Evolutionary conservation across 805 yeast species (phyloP).

Genomic region (Maudiozyma pseudohumilis): DNA sequence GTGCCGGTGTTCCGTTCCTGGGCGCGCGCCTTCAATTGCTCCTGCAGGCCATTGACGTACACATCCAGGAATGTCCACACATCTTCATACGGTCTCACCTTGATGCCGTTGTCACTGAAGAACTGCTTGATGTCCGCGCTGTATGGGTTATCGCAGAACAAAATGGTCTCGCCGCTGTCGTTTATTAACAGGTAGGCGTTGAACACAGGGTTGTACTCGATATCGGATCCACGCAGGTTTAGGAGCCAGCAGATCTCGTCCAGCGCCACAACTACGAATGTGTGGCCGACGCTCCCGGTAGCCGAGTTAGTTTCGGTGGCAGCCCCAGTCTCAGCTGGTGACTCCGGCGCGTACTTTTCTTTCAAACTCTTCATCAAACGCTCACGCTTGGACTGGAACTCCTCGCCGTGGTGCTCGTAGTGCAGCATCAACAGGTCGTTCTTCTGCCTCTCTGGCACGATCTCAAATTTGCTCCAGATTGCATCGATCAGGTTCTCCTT

Average conservation of each 20-base stretch:
- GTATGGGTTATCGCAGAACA: constrained; percentile 46
- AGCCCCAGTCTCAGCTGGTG: too few relatives aligned
- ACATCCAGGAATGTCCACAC: constrained; percentile 49
- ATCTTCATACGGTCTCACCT: constrained; percentile 41
- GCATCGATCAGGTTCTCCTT: constrained; percentile 60
- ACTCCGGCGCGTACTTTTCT: constrained; percentile 12
- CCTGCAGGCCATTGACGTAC: constrained; percentile 8
- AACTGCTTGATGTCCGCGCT: constrained; percentile 31
- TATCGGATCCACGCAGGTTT: constrained; percentile 76
- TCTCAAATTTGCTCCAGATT: constrained; percentile 65
- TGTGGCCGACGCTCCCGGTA: constrained; percentile 10
- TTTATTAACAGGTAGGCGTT: constrained; percentile 47
- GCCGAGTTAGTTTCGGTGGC: too few relatives aligned
- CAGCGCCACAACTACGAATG: constrained; percentile 56
- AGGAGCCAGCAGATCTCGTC: constrained; percentile 91
- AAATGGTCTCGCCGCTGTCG: constrained; percentile 32
- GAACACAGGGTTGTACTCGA: constrained; percentile 80
- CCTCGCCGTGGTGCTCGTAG: constrained; percentile 54
- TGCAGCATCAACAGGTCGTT: constrained; percentile 43
- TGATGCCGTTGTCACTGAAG: constrained; percentile 37
- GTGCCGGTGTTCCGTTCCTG: too few relatives aligned
- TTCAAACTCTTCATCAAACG: constrained; percentile 34
- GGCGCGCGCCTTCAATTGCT: constrained; percentile 15
- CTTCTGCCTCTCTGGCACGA: constrained; percentile 46
- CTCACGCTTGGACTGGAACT: constrained; percentile 45